Evolutionary conservation across 148 eudicot genomes (phyloP).

Genomic region (Rhododendron williamsianum): DNA sequence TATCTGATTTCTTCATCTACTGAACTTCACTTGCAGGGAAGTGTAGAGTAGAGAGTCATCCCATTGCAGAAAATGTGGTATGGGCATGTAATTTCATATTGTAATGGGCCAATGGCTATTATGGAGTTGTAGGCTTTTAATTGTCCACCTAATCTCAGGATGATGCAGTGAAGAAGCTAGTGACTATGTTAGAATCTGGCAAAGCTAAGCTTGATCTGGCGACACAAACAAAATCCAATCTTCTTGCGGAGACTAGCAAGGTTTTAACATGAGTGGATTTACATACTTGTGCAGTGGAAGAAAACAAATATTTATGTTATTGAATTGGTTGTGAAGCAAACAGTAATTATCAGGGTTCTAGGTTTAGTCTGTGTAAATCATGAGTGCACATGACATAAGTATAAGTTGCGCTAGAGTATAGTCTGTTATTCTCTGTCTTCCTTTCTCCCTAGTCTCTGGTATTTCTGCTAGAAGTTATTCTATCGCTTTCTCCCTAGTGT

Average conservation of each 20-base stretch:
- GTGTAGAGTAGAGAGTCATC: slow-evolving; percentile 2
- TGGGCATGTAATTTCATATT: neutral
- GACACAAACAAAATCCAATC: slow-evolving; percentile 28
- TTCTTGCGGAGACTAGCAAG: slow-evolving; percentile 52
- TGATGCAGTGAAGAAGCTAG: slow-evolving; percentile 25
- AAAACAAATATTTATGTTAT: neutral
- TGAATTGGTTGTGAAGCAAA: neutral
- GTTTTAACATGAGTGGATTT: slow-evolving; percentile 26
- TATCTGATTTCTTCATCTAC: slow-evolving; percentile 1
- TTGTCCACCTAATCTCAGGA: slow-evolving; percentile 17
- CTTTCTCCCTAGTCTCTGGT: neutral
- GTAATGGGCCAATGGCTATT: neutral
- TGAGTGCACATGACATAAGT: neutral
- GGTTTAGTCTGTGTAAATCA: neutral
- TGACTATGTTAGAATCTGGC: slow-evolving; percentile 40
- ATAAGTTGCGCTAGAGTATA: neutral
- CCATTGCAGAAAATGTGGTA: slow-evolving; percentile 19
- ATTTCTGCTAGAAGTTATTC: neutral
- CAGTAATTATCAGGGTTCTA: neutral
- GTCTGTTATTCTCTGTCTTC: neutral
- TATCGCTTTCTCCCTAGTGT: neutral
- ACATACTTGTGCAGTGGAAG: neutral
- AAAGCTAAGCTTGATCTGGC: slow-evolving; percentile 52
- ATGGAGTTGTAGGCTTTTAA: neutral
- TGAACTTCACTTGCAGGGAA: slow-evolving; percentile 20